phyloP scores from a whole-genome alignment of 192 early-diverging fungal genomes.

The Podila epigama region DNA sequence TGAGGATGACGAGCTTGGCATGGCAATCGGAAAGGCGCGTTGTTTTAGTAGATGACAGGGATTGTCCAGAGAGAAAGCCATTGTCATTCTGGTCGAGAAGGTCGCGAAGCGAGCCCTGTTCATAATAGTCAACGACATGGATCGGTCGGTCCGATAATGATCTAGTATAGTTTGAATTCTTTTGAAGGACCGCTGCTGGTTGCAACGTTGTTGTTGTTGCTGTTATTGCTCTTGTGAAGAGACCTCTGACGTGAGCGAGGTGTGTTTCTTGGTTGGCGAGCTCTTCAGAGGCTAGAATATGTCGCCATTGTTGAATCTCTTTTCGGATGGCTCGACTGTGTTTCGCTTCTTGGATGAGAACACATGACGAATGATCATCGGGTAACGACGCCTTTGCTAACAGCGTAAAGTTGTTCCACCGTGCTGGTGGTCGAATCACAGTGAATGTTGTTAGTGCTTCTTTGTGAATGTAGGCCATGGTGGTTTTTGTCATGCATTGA shows the following conservation, averaged over 20 bases:
- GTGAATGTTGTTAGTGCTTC: no score
- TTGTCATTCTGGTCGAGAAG: constrained; percentile 14
- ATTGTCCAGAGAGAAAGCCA: not conserved
- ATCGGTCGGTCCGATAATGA: not conserved
- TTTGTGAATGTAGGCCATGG: no score
- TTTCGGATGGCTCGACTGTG: not conserved
- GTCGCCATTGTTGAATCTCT: not conserved
- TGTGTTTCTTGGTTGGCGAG: not conserved
- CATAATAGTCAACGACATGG: constrained; percentile 10
- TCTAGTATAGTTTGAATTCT: not conserved
- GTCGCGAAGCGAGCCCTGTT: constrained; percentile 15
- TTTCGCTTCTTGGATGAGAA: not conserved
- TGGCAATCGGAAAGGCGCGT: not conserved
- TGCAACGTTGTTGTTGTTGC: not conserved
- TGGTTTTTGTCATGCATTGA: no score
- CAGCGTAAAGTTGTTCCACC: no score
- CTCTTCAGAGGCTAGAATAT: not conserved
- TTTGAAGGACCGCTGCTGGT: not conserved
- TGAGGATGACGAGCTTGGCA: constrained; percentile 13
- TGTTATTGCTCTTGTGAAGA: no score
- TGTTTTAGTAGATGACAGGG: not conserved
- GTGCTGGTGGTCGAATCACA: no score
- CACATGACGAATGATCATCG: no score
- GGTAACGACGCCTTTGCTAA: no score
- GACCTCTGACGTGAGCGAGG: not conserved